Evolutionary conservation across 306 rosid species (phyloP), one percentile per base, ranked within the genome.

Genomic region (Albizia julibrissin): DNA sequence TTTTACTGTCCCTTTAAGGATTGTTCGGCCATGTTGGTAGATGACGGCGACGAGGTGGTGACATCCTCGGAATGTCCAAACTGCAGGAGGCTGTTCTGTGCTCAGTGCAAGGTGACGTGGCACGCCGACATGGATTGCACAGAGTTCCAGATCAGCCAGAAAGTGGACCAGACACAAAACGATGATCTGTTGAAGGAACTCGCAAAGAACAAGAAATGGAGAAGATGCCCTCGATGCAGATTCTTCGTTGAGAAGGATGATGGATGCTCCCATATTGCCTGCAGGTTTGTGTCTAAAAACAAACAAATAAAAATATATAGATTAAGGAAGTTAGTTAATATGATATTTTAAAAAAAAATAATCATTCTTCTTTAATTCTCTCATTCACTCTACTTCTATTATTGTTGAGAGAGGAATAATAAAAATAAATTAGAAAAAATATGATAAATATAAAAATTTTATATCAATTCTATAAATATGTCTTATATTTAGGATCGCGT

Each of bases 41-140:
- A 72, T 27, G 91, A 91, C 18, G 94, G 83, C 0, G 81, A 1
- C 0, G 90, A 80, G 24, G 39, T 19, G n/a, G 75, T 71, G 58
- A 89, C 89, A 4, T n/a, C 14, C 13, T 85, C 92, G 0, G 92
- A 88, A 47, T 92, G 95, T 62, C 91, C 88, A 1, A 71, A 73
- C 39, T 91, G 95, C 19, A 52, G 85, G 21, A 84, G 93, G 49
- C 6, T 92, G 82, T 92, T 94, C 43, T 93, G 94, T 66, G 96
- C 94, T 0, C 84, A 80, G 74, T 90, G 93, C 50, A 83, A 44
- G 58, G 95, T 86, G 27, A 12, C 91, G 1, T 92, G 98, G 97
- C 97, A 92, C 69, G 81, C 61, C 0, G 91, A 86, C 0, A 43
- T 89, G 19, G 91, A 81, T 0, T 92, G 97, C 4, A 1, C 3